Evolutionary conservation across 1,284 basidiomycete genomes (phyloP), one percentile per base, ranked within the genome.

Genomic region (Leccinum griseonigrum): DNA sequence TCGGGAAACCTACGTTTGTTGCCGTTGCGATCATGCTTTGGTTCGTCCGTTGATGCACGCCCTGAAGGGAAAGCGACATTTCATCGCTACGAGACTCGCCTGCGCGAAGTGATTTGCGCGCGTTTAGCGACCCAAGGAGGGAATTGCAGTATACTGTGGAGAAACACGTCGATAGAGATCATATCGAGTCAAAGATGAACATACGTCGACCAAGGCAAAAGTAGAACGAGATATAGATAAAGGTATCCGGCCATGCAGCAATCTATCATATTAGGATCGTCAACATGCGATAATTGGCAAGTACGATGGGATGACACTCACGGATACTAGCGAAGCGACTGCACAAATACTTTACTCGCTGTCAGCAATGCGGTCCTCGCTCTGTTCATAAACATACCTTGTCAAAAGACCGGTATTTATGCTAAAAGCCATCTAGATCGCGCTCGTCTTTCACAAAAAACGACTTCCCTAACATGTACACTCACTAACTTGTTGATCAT

Each of bases 171-270:
- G 58, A 26, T 14, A 18, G 26, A 22, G 7, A 13, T 2, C 2
- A 6, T 10, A 16, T 51, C n/a, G 8, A 26, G 4, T 2, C 4
- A n/a, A 34, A 8, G 26, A 28, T 38, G 6, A 5, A 71, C 80
- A 60, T 64, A 81, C 79, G 65, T 40, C 83, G 79, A 16, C 83
- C 83, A 40, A 84, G 74, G 62, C 77, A 78, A 67, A 84, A 84
- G 70, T 81, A 84, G 70, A 85, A 85, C 8, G 75, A 67, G 13
- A 83, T 81, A 66, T 84, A 84, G 59, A 84, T 73, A 64, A 85
- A 79, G 0, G 81, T 79, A 56, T 63, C 55, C 1, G 81, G 79
- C 54, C 79, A 75, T 0, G 69, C 71, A 28, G 77, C 63, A 59
- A 83, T 77, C 82, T 73, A 22, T 51, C 4, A 18, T 5, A 0